Base-by-base conservation (phyloP, 257 asterid genomes). In the Solanum pennellii region DNA sequence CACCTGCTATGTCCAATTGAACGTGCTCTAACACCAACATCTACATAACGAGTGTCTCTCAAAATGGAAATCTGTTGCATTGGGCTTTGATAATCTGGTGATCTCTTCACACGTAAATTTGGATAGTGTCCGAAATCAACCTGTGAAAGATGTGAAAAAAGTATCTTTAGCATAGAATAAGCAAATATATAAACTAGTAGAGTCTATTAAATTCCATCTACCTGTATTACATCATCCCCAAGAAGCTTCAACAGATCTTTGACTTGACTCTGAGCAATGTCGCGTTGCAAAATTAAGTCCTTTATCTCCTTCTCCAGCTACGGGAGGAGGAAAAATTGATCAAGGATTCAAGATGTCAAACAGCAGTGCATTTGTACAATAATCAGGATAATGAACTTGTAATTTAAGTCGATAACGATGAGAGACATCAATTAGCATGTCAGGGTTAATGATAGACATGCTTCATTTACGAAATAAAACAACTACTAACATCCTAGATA, bases 241-340 rank as follows among this genome's bases (percentile, higher is more conserved):
- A 94, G 86, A 88, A 93, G 86, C 52, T 92, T 91, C 75, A 93
- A 75, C 90, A 95, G 89, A 87, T 97, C 98, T 89, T 88, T 93
- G 41, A 94, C 93, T 93, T 93, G 97, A 45, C 97, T 90, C 71
- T 93, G 97, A 87, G 98, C 99, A 21, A 92, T 91, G 82, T 97
- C 98, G 69, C 98, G 86, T 92, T 97, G 98, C 92, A 92, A 89
- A 89, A 90, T 93, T 88, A 96, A 90, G 83, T 95, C 98, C 83
- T 92, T 94, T 72, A 93, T 56, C 92, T 94, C 95, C 90, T 90
- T 95, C 92, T 93, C 96, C 82, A 97, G 97, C 99, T 97, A 87
- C 52, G 49, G 31, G 39, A 86, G 31, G 18, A 25, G 45, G 45
- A 42, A 82, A 29, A 56, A 18, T 80, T 27, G 85, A 82, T 52